Conservation (phyloP, 768 basidiomycete genomes). For the Lactifluus hygrophoroides region DNA sequence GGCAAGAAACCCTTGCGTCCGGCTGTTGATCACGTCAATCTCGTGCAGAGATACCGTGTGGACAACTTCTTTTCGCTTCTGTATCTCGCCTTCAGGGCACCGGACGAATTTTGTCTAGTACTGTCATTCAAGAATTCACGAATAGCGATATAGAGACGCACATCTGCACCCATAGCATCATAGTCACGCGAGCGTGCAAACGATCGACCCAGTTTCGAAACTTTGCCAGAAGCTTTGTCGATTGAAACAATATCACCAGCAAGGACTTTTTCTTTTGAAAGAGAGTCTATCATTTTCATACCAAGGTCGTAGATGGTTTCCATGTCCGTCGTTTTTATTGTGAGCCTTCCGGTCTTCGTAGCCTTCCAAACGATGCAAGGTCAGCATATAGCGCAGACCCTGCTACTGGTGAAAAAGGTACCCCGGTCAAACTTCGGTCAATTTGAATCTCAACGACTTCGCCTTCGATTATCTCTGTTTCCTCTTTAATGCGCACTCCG, state of each 20-base stretch:
- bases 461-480: slow-evolving; percentile 94
- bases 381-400: background rate
- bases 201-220: slow-evolving; percentile 91
- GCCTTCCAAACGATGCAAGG: slow-evolving; percentile 42
- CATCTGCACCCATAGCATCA: slow-evolving; percentile 98
- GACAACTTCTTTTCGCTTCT: slow-evolving; percentile 94
- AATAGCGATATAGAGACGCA: slow-evolving; percentile 34
- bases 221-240: slow-evolving; percentile 95
- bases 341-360: slow-evolving; percentile 94
- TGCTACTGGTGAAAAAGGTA: slow-evolving; percentile 27
- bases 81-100: slow-evolving; percentile 96
- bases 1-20: slow-evolving; percentile 97
- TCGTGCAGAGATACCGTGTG: slow-evolving; percentile 98
- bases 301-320: slow-evolving; percentile 98
- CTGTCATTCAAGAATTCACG: background rate
- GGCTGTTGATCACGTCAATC: slow-evolving; percentile 98
- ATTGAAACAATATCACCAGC: slow-evolving; percentile 94
- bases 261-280: slow-evolving; percentile 94
- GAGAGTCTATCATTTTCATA: slow-evolving; percentile 97
- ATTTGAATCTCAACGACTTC: slow-evolving; percentile 99
- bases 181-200: slow-evolving; percentile 97
- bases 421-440: slow-evolving; percentile 92
- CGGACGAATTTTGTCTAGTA: slow-evolving; percentile 94
- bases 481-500: slow-evolving; percentile 95
- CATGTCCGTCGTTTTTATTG: slow-evolving; percentile 98